Evolutionary conservation across 176 grass and related monocot species (phyloP), one percentile per base, ranked within the genome.

Genomic region (Musa itinerans): DNA sequence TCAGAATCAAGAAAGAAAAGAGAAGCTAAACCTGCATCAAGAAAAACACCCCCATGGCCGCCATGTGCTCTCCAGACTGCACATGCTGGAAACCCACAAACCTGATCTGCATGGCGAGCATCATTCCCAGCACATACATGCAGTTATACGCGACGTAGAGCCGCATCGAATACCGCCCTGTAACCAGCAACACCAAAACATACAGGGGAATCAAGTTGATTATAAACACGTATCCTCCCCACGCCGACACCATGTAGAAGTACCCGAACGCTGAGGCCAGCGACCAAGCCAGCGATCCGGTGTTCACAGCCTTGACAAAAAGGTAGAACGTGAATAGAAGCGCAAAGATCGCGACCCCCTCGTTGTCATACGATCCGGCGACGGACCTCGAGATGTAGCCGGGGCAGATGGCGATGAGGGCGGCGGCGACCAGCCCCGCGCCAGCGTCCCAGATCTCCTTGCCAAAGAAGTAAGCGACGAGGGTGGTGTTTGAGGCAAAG

Each of bases 201-300:
- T 99, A 99, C 7, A 99, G 78, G 17, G 95, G 95, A 53, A 99
- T 15, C n/a, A 99, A 84, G 74, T 99, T 99, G 79, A 99, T 99
- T 57, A 99, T 99, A 79, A 99, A 99, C 3, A 99, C 95, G 54
- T 99, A 99, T 1, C 95, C 95, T 82, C 95, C 95, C 95, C 95
- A 99, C 1, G 95, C 95, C 1, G 95, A 99, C 50, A 99, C 95
- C 95, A 99, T 99, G 81, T 99, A 99, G 79, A 99, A 99, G 80
- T 99, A 99, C 0, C 90, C 88, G 63, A 99, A 99, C 12, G 95
- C 95, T 1, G 95, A 93, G 54, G 84, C 90, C 2, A 99, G 88
- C 4, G 88, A 27, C 95, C 95, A 99, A 13, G 91, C 78, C 10
- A 99, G 87, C 26, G 91, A 99, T 15, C 95, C 95, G 10, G 88